These are phyloP conservation scores for Rugonectria rugulosa DNA, from an alignment of 2,329 filamentous ascomycete genomes.

Conservation along the genomic window DNA sequence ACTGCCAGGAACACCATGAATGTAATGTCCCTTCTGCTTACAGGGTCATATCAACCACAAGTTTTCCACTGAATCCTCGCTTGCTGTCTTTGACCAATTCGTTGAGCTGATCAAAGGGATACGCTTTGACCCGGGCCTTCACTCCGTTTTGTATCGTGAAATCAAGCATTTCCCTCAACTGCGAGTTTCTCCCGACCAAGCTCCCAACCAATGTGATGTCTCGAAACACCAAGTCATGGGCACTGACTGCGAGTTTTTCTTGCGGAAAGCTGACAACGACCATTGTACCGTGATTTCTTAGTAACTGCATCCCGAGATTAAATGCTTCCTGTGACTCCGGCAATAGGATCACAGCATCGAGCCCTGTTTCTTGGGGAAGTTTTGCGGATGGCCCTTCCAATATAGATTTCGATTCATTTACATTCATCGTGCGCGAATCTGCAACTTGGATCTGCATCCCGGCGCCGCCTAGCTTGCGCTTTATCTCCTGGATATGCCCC, in stretches of 20 bases:
- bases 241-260: constrained; percentile 2
- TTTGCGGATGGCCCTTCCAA: background rate
- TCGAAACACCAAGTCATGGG: constrained; percentile 14
- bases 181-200: constrained; percentile 12
- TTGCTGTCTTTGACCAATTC: background rate
- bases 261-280: constrained; percentile 17
- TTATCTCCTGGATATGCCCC: background rate
- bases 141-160: background rate
- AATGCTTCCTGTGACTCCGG: constrained; percentile 11
- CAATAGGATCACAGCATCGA: constrained; percentile 12
- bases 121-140: background rate
- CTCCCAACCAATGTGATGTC: constrained; percentile 14
- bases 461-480: background rate
- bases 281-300: constrained; percentile 11
- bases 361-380: background rate
- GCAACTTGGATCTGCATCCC: background rate
- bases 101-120: constrained; percentile 5
- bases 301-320: constrained; percentile 9
- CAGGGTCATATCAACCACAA: constrained; percentile 10
- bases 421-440: background rate
- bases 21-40: background rate
- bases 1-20: no score
- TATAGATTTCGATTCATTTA: background rate
- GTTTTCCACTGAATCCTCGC: constrained; percentile 4
- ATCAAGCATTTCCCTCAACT: constrained; percentile 14